Conservation (phyloP, 352 stramenopile genomes). For the Phytophthora fragariaefolia region DNA sequence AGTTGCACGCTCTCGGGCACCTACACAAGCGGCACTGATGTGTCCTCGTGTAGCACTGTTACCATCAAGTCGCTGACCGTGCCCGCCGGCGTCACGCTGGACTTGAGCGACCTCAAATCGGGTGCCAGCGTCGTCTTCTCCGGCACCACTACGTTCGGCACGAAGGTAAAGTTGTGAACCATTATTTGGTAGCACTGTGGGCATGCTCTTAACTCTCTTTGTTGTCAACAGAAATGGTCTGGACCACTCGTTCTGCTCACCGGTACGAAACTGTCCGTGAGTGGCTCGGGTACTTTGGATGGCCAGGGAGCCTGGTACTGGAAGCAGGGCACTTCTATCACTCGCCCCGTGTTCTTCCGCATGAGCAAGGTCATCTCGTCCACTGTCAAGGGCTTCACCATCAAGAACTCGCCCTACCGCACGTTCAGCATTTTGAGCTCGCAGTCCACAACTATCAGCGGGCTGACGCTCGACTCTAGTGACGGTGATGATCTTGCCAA, state of each 20-base stretch:
- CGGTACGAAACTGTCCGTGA: constrained; percentile 34
- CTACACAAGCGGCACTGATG: constrained; percentile 35
- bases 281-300: constrained; percentile 39
- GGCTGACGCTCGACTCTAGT: background rate
- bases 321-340: constrained; percentile 40
- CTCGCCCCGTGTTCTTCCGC: constrained; percentile 37
- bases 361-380: constrained; percentile 35
- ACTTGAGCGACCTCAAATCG: constrained; percentile 38
- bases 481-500: background rate
- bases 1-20: constrained; percentile 43
- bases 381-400: constrained; percentile 22
- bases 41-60: constrained; percentile 35
- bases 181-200: background rate
- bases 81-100: constrained; percentile 43
- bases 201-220: background rate
- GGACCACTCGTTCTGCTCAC: constrained; percentile 43
- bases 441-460: constrained; percentile 2
- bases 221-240: constrained; percentile 28
- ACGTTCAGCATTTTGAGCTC: constrained; percentile 1
- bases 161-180: constrained; percentile 30
- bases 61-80: constrained; percentile 37
- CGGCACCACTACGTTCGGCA: constrained; percentile 46
- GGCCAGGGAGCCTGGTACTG: constrained; percentile 51
- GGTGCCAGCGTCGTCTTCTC: constrained; percentile 43
- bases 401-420: constrained; percentile 2